Evolutionary conservation across 1,139 yeast genomes (phyloP).

Genomic region (Diutina scorzettiae): DNA sequence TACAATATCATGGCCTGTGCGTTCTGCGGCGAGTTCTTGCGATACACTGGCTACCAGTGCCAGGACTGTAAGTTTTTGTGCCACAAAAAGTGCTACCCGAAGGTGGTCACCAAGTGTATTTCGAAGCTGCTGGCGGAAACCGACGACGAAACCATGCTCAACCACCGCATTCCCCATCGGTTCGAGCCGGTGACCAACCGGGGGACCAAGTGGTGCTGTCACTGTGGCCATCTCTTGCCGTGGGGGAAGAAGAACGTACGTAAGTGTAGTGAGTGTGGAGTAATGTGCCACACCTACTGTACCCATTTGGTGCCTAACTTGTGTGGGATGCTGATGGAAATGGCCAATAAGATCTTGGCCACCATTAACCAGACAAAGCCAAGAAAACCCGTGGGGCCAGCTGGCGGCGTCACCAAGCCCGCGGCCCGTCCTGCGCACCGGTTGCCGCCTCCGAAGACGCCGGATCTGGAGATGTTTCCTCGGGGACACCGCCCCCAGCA

Average conservation of each 20-base stretch:
- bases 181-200: constrained; percentile 83
- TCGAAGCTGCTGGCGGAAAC: constrained; percentile 74
- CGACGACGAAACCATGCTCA: constrained; percentile 77
- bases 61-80: constrained; percentile 91
- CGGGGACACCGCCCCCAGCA: constrained; percentile 4
- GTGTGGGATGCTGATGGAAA: constrained; percentile 97
- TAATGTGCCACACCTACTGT: constrained; percentile 88
- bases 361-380: constrained; percentile 75
- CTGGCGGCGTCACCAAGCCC: background rate
- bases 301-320: constrained; percentile 93
- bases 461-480: background rate
- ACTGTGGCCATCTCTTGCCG: constrained; percentile 91
- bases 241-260: constrained; percentile 93
- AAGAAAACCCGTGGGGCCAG: constrained; percentile 8
- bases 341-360: constrained; percentile 79
- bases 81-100: constrained; percentile 87
- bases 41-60: constrained; percentile 93
- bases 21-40: constrained; percentile 86
- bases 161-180: constrained; percentile 94
- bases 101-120: constrained; percentile 91
- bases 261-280: constrained; percentile 89
- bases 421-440: background rate
- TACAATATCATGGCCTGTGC: constrained; percentile 97
- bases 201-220: constrained; percentile 99
- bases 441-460: constrained; percentile 4